Evolutionary conservation across 345 rosid genomes (phyloP).

Genomic region (Arabis alpina): DNA sequence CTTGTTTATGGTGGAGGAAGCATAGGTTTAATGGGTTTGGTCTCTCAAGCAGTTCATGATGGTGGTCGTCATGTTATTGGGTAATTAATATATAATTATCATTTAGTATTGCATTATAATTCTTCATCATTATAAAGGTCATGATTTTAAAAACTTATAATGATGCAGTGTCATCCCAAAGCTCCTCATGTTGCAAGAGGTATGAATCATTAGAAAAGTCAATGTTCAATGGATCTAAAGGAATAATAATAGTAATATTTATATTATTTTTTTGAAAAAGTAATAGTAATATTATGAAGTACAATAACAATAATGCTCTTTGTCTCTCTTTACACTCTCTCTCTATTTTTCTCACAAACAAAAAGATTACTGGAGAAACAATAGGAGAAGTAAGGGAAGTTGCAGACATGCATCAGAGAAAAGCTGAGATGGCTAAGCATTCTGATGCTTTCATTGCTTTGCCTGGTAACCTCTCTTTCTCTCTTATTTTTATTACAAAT

Average conservation of each 20-base stretch:
- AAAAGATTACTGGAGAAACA: conserved; percentile 51
- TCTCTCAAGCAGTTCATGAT: conserved; percentile 94
- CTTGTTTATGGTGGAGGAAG: conserved; percentile 98
- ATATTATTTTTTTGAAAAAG: no score
- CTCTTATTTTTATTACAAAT: not conserved
- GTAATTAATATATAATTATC: conserved; percentile 42
- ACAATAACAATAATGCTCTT: not conserved
- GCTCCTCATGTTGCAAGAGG: conserved; percentile 56
- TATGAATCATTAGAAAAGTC: conserved; percentile 9
- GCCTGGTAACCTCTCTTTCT: conserved; percentile 37
- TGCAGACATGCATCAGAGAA: conserved; percentile 64
- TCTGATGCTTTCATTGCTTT: conserved; percentile 62
- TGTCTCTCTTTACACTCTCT: not conserved
- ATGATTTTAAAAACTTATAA: not conserved
- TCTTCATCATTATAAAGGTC: not conserved
- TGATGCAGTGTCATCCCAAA: conserved; percentile 56
- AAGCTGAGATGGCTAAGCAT: conserved; percentile 62
- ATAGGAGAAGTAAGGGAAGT: conserved; percentile 50
- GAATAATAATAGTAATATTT: conserved; percentile 16
- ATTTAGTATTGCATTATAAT: not conserved
- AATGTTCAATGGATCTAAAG: conserved; percentile 3
- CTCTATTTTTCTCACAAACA: not conserved
- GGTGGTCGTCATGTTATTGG: conserved; percentile 99
- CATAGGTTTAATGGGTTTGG: conserved; percentile 95
- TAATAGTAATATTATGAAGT: not conserved